A percentile compares a stretch with the other conserved stretches of the same genome.
These are phyloP conservation scores for Candida jianshihensis DNA, from an alignment of 805 yeast genomes.

Conservation along the genomic window DNA sequence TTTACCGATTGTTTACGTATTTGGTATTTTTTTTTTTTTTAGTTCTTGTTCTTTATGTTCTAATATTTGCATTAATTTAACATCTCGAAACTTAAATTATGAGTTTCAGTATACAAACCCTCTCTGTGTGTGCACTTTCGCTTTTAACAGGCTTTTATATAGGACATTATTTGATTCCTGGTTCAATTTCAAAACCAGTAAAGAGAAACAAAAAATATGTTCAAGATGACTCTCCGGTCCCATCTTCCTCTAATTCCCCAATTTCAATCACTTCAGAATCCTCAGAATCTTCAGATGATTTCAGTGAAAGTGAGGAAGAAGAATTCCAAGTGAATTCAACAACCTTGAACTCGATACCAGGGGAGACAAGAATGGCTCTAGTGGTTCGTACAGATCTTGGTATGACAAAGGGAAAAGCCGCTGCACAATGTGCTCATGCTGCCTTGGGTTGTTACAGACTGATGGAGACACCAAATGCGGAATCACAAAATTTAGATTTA, in stretches of 20 bases:
- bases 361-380: conserved; percentile 81
- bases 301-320: conserved; percentile 39
- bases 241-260: conserved; percentile 13
- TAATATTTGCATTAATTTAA: too few relatives aligned
- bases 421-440: conserved; percentile 99
- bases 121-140: conserved; percentile 1
- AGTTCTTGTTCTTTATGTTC: not conserved
- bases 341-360: conserved; percentile 58
- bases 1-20: not conserved
- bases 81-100: not conserved
- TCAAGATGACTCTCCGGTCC: too few relatives aligned
- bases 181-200: not conserved
- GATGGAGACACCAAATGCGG: conserved; percentile 45
- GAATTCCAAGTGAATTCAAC: conserved; percentile 55
- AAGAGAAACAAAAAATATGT: conserved; percentile 12
- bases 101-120: not conserved
- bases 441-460: conserved; percentile 81
- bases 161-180: not conserved
- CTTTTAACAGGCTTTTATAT: not conserved
- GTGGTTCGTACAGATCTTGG: conserved; percentile 82
- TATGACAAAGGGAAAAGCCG: conserved; percentile 93
- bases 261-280: conserved; percentile 15
- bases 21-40: not conserved
- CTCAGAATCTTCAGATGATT: conserved; percentile 35
- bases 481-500: conserved; percentile 52